Evolutionary conservation across 805 yeast species (phyloP), one percentile per base, ranked within the genome.

Genomic region (Myxozyma vanderwaltii): DNA sequence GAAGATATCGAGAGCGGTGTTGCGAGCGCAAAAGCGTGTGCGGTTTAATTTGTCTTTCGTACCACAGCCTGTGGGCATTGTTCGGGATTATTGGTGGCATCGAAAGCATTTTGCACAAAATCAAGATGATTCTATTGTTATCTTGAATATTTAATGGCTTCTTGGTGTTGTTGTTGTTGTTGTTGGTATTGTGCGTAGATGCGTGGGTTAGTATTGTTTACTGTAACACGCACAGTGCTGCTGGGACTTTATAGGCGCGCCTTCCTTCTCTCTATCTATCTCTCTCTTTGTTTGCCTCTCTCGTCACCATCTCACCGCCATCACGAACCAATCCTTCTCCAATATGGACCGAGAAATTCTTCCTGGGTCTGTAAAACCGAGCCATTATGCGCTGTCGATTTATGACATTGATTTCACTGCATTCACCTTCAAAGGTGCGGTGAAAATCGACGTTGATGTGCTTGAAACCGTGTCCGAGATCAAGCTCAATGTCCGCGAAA

Each of bases 301-400:
- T 5, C 31, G 24, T 19, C 21, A 26, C 43, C 29, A 33, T 6
- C 29, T 6, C 36, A 12, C 23, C 54, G 26, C 47, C 24, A 39
- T 21, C 40, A 17, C 38, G 5, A 44, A 19, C n/a, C 48, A 24
- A n/a, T 7, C 4, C 23, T 24, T 6, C 27, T 19, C 21, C 35
- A 26, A 35, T 24, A 63, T 63, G 67, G 65, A 62, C 33, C 62
- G 66, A 48, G 68, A 65, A 29, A 51, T 61, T 21, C 61, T 64
- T 24, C 67, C 67, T 7, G 43, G 58, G 13, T 44, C 40, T 27
- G 67, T 64, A 19, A 44, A 48, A 23, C 67, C 67, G 39, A 51
- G 44, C n/a, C 67, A 64, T 55, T 64, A 64, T 56, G 12, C 64
- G 36, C 61, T 64, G 24, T 31, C 58, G 40, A 49, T 65, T 33